A percentile compares a stretch with the other conserved stretches of the same genome.
These are phyloP conservation scores for Erigeron canadensis DNA, from an alignment of 129 eudicot genomes.

Conservation along the genomic window DNA sequence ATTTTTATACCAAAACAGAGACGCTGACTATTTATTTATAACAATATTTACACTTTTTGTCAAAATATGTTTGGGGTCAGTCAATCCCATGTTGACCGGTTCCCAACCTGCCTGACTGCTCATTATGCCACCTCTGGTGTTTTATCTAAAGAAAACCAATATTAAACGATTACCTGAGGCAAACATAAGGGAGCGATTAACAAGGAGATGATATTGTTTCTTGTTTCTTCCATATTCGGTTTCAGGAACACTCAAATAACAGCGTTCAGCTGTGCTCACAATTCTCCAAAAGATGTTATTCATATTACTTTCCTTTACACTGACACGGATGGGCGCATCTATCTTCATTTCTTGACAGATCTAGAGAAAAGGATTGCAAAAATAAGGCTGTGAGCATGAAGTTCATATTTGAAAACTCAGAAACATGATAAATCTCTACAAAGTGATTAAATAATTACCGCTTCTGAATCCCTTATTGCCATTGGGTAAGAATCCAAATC, in stretches of 20 bases:
- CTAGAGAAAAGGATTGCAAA: constrained; percentile 33
- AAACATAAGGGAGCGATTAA: constrained; percentile 64
- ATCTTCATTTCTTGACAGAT: constrained; percentile 78
- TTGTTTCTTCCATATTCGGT: constrained; percentile 69
- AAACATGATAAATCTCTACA: background rate
- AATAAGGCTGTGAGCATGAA: constrained; percentile 6
- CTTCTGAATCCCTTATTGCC: constrained; percentile 68
- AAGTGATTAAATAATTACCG: constrained; percentile 39
- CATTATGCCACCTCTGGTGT: background rate
- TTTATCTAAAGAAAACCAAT: background rate
- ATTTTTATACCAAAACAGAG: background rate
- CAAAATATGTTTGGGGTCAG: background rate
- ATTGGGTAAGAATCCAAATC: constrained; percentile 69
- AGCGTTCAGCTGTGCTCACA: constrained; percentile 71
- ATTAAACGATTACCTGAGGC: constrained; percentile 55
- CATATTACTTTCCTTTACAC: constrained; percentile 72
- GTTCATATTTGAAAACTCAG: background rate
- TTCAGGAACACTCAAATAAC: constrained; percentile 77
- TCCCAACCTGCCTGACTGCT: background rate
- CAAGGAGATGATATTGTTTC: constrained; percentile 64
- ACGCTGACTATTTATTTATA: too few species aligned
- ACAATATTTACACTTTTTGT: background rate
- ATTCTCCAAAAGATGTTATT: constrained; percentile 71
- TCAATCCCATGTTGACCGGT: background rate
- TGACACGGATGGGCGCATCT: constrained; percentile 73